A percentile compares a stretch with the other conserved stretches of the same genome.
These are phyloP conservation scores for Lomentospora prolificans DNA, from an alignment of 2,329 filamentous ascomycete genomes.

Conservation along the genomic window DNA sequence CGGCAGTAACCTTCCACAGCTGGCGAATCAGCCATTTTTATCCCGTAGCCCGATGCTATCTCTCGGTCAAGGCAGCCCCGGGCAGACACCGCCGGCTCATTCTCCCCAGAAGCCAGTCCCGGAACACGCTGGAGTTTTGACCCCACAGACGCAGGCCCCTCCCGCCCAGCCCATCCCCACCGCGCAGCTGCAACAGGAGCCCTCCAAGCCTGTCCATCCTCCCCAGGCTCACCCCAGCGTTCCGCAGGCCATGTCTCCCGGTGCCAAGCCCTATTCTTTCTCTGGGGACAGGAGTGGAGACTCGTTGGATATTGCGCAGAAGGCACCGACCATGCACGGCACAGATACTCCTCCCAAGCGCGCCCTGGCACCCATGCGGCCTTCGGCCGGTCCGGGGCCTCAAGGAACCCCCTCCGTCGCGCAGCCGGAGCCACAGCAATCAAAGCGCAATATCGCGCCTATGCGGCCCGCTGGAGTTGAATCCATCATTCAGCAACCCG, in stretches of 20 bases:
- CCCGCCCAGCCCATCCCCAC: neutral
- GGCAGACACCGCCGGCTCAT: neutral
- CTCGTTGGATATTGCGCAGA: neutral
- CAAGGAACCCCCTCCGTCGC: slow-evolving; percentile 12
- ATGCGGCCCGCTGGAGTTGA: slow-evolving; percentile 9
- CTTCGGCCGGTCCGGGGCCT: slow-evolving; percentile 18
- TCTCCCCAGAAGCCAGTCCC: neutral
- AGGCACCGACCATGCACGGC: neutral
- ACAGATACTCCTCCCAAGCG: slow-evolving; percentile 13
- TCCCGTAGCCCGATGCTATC: neutral
- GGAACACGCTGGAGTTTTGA: neutral
- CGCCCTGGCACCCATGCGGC: slow-evolving; percentile 22
- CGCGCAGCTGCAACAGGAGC: neutral
- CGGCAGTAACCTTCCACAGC: neutral
- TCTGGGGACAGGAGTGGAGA: neutral
- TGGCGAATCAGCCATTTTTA: slow-evolving; percentile 4
- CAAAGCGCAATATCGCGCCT: slow-evolving; percentile 3
- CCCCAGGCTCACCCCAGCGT: neutral
- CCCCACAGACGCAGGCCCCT: slow-evolving; percentile 11
- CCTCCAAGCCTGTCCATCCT: neutral
- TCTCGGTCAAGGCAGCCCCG: neutral
- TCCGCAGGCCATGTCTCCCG: neutral
- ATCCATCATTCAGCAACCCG: slow-evolving; percentile 11
- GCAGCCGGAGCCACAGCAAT: slow-evolving; percentile 14
- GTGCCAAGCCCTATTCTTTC: neutral